Percentiles rank a stretch among this genome's conserved stretches.
These are phyloP conservation scores for Candida boidinii DNA, from an alignment of 805 yeast species.

Conservation along the genomic window DNA sequence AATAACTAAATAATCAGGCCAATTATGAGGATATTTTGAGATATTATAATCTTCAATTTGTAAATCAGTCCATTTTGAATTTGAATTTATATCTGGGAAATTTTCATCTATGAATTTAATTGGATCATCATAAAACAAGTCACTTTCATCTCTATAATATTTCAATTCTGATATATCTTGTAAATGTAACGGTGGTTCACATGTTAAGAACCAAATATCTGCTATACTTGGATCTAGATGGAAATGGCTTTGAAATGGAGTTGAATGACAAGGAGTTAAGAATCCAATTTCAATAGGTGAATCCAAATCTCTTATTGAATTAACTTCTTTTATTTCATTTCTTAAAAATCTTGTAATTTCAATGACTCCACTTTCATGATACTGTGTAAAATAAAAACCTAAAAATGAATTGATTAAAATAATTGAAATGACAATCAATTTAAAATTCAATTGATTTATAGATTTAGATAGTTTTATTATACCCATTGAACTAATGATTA, in stretches of 20 bases:
- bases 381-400: constrained; percentile 36
- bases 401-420: constrained; percentile 8
- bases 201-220: constrained; percentile 70
- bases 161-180: constrained; percentile 23
- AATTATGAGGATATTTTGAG: constrained; percentile 28
- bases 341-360: constrained; percentile 52
- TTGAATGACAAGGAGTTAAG: constrained; percentile 93
- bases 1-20: constrained; percentile 71
- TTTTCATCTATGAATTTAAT: constrained; percentile 40
- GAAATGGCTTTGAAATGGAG: constrained; percentile 86
- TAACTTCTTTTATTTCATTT: constrained; percentile 8
- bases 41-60: constrained; percentile 2
- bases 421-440: constrained; percentile 4
- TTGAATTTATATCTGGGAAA: constrained; percentile 31
- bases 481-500: constrained; percentile 41
- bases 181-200: constrained; percentile 78
- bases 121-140: constrained; percentile 67
- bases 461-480: constrained; percentile 6
- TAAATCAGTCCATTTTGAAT: not conserved
- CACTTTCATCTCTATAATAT: constrained; percentile 78
- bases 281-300: constrained; percentile 57
- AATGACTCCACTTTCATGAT: constrained; percentile 83
- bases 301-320: constrained; percentile 10
- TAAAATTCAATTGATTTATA: constrained; percentile 2
- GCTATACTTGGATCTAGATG: constrained; percentile 42